These are phyloP conservation scores for Acanthamoeba castellanii DNA, from an alignment of 208 protist genomes.

Conservation along the genomic window DNA sequence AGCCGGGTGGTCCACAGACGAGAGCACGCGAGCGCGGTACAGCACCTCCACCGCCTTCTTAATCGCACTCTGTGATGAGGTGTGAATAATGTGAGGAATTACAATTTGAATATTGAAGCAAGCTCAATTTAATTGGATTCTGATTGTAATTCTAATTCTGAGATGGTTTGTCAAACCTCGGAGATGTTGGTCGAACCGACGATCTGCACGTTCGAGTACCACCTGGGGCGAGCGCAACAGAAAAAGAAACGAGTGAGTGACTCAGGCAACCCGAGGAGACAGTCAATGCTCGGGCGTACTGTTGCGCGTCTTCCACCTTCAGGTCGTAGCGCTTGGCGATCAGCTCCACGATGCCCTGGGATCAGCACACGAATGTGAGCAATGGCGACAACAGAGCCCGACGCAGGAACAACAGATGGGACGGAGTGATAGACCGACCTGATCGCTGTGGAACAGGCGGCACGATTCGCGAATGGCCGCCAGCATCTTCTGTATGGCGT, in stretches of 20 bases:
- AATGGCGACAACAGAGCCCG: no score
- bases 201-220: slow-evolving; percentile 76
- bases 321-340: slow-evolving; percentile 71
- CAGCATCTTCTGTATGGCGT: slow-evolving; percentile 63
- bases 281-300: slow-evolving; percentile 58
- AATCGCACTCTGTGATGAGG: slow-evolving; percentile 64
- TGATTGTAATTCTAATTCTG: no score
- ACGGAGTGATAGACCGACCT: neutral
- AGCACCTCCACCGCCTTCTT: slow-evolving; percentile 63
- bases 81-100: no score
- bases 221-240: slow-evolving; percentile 16
- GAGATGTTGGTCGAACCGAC: slow-evolving; percentile 4
- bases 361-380: no score
- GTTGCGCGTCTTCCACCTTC: slow-evolving; percentile 64
- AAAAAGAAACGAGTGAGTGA: neutral
- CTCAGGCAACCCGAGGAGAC: neutral
- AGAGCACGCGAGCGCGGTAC: slow-evolving; percentile 45
- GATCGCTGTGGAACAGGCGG: slow-evolving; percentile 63
- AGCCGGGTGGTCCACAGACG: slow-evolving; percentile 5
- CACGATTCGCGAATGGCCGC: slow-evolving; percentile 73
- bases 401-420: no score
- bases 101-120: no score
- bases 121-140: no score
- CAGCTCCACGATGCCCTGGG: slow-evolving; percentile 32
- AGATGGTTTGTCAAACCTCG: no score